phyloP scores from a whole-genome alignment of 345 rosid species.

The Abelmoschus esculentus region DNA sequence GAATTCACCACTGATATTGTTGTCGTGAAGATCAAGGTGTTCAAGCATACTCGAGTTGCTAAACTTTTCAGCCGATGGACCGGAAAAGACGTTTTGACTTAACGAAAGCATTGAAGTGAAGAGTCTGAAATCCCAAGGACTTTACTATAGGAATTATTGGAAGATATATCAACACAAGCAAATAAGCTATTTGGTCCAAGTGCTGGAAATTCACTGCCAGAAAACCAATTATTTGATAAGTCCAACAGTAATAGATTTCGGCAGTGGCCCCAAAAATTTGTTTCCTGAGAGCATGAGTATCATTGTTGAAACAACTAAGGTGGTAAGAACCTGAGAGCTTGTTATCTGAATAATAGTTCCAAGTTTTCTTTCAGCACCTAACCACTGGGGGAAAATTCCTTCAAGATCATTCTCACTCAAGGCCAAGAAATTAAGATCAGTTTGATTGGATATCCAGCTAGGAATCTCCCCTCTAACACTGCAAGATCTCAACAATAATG shows the following conservation, averaged over 20 bases:
- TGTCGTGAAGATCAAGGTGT: constrained; percentile 37
- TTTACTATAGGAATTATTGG: constrained; percentile 25
- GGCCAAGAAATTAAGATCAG: constrained; percentile 17
- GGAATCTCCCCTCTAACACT: constrained; percentile 5
- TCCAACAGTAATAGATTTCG: constrained; percentile 21
- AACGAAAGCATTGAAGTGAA: constrained; percentile 3
- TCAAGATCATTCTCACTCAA: constrained; percentile 20
- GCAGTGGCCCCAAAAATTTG: constrained; percentile 27
- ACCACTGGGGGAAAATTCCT: constrained; percentile 20
- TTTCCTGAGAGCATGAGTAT: constrained; percentile 23
- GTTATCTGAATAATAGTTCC: constrained; percentile 13
- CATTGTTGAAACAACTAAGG: constrained; percentile 14
- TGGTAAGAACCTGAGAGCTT: constrained; percentile 22
- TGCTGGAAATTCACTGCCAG: constrained; percentile 26
- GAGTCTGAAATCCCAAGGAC: constrained; percentile 16
- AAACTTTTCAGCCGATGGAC: constrained; percentile 20
- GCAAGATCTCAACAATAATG: constrained; percentile 13
- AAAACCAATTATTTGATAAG: constrained; percentile 25
- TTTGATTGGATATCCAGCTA: constrained; percentile 15
- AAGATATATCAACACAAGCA: background rate
- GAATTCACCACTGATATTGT: constrained; percentile 24
- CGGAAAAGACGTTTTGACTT: constrained; percentile 19
- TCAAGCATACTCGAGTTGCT: constrained; percentile 8
- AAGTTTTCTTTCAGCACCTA: constrained; percentile 3
- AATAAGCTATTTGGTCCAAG: background rate